A percentile compares a stretch with the other conserved stretches of the same genome.
Conservation (phyloP, 1,284 basidiomycete species). For the Fomitopsis pinicola region DNA sequence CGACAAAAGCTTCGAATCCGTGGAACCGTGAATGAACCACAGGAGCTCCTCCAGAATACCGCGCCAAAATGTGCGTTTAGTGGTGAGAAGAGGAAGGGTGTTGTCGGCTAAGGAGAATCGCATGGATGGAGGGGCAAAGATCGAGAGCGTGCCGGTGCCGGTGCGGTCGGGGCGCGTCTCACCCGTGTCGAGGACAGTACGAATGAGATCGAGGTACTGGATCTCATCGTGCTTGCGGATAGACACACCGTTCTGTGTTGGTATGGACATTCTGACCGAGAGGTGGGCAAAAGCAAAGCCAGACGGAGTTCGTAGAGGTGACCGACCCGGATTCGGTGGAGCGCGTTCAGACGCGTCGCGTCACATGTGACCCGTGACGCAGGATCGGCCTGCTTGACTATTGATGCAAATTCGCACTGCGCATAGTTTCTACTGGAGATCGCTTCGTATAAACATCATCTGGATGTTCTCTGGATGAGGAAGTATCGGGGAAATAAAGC, state of each 20-base stretch:
- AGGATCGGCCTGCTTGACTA: too few relatives aligned
- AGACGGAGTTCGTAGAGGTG: too few relatives aligned
- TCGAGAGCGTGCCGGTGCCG: conserved; percentile 85
- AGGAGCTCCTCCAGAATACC: conserved; percentile 94
- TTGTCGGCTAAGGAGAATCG: conserved; percentile 79
- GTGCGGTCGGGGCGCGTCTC: conserved; percentile 84
- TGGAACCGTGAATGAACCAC: conserved; percentile 90
- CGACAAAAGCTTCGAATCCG: conserved; percentile 77
- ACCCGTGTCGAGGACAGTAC: conserved; percentile 69
- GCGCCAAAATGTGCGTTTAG: conserved; percentile 90
- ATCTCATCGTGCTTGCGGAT: conserved; percentile 63
- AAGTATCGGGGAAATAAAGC: too few relatives aligned
- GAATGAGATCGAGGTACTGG: conserved; percentile 84
- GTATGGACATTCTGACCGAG: neutral
- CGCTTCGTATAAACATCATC: too few relatives aligned
- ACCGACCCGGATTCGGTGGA: too few relatives aligned
- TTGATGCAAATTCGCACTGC: too few relatives aligned
- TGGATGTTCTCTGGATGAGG: too few relatives aligned
- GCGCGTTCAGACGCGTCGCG: too few relatives aligned
- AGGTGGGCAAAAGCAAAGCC: too few relatives aligned
- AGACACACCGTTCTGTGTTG: neutral
- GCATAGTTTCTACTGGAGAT: too few relatives aligned
- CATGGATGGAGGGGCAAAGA: conserved; percentile 86
- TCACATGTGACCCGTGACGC: too few relatives aligned
- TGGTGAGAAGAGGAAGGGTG: conserved; percentile 87